Base-by-base conservation (phyloP, 345 rosid species). In the Eucalyptus caleyi region DNA sequence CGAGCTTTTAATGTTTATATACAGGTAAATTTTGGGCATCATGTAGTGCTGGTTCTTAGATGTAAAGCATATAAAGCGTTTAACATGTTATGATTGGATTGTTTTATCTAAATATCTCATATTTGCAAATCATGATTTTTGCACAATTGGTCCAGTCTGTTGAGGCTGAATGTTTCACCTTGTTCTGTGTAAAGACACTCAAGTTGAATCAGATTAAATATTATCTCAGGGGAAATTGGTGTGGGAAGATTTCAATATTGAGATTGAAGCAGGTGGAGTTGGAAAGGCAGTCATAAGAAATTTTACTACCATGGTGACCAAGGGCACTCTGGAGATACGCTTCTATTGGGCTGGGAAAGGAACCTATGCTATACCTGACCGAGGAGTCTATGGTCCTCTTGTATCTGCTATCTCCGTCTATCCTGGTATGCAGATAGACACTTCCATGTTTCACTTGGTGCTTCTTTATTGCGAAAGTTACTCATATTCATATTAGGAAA, bases 281-380 rank as follows among this genome's bases (percentile, higher is more conserved):
- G 93, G 90, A 40, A 96, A 86, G 88, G 89, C 65, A 11, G 85
- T 92, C 16, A 69, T 94, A 45, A 91, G 77, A 90, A 37, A 11
- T 0, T 91, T 93, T 51, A 87, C 37, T 13, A 92, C 88, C 60
- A 27, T 0, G 1, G 92, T 96, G 80, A 89, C 90, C 5, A 32
- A 92, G 82, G 47, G 87, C 54, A 93, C 91, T 32, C 72, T 94
- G 87, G 98, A 96, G 89, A 93, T 95, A 59, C 95, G 94, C 72
- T 91, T 96, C 3, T 88, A 90, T n/a, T 95, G 96, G 96, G 95
- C 96, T 80, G 96, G 96, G 16, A 94, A 89, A 91, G 98, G 98
- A 87, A 95, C 98, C 44, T 18, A 45, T 45, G 88, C 26, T 37
- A 59, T 94, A 27, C 98, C 96, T 59, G n/a, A n/a, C n/a, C n/a